phyloP scores from a whole-genome alignment of 768 basidiomycete genomes.

The Pluteus cervinus region DNA sequence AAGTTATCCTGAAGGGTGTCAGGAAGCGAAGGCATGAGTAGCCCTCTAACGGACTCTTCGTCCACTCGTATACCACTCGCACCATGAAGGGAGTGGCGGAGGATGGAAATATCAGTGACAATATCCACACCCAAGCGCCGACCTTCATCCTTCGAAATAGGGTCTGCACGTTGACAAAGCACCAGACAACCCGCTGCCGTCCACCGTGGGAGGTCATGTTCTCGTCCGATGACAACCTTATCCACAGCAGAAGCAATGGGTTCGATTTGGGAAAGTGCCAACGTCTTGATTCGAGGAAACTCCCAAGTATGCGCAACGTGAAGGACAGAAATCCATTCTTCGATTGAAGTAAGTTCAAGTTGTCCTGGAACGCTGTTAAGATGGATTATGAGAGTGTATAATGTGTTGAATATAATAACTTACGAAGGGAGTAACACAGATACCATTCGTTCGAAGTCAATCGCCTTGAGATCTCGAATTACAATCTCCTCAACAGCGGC shows the following conservation, averaged over 20 bases:
- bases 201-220: slow-evolving; percentile 25
- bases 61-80: too few species aligned
- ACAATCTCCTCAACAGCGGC: too few species aligned
- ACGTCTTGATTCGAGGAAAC: slow-evolving; percentile 21
- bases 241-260: slow-evolving; percentile 21
- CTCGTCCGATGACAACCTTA: slow-evolving; percentile 24
- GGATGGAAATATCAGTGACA: too few species aligned
- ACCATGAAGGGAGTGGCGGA: too few species aligned
- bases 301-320: slow-evolving; percentile 22
- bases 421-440: slow-evolving; percentile 28
- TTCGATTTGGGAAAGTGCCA: slow-evolving; percentile 25
- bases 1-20: too few species aligned
- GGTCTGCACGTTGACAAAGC: slow-evolving; percentile 21
- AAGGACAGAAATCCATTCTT: slow-evolving; percentile 33
- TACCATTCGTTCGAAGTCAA: slow-evolving; percentile 26
- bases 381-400: neutral
- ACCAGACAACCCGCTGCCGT: slow-evolving; percentile 27
- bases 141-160: slow-evolving; percentile 21
- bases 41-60: too few species aligned
- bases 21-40: too few species aligned
- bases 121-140: slow-evolving; percentile 22
- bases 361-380: slow-evolving; percentile 21
- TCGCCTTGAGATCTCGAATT: slow-evolving; percentile 34
- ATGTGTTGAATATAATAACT: slow-evolving; percentile 9
- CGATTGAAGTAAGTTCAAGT: slow-evolving; percentile 22